Conservation (phyloP, 139 green algal genomes). For the Dunaliella sp. region DNA sequence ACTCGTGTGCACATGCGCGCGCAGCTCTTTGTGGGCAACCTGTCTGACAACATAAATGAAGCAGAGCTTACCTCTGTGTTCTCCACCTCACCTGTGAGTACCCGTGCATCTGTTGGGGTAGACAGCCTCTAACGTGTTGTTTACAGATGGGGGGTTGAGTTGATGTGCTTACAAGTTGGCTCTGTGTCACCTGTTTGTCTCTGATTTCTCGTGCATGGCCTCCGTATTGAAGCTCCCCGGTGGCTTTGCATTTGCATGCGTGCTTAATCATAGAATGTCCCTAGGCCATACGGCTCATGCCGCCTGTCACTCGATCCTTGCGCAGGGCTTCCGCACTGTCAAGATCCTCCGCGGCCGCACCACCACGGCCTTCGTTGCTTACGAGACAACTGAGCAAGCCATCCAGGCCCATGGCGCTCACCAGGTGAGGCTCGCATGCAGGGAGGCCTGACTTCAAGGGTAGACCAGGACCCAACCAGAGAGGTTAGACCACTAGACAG, state of each 20-base stretch:
- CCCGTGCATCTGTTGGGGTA: no score
- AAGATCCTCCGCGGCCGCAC: conserved; percentile 69
- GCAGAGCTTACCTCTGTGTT: conserved; percentile 73
- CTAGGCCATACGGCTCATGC: background rate
- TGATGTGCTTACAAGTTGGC: background rate
- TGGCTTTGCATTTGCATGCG: background rate
- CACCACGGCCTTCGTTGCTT: conserved; percentile 80
- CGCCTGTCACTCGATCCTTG: background rate
- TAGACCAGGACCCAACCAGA: no score
- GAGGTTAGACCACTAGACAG: no score
- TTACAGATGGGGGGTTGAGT: no score
- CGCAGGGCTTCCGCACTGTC: conserved; percentile 75
- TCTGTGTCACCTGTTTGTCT: background rate
- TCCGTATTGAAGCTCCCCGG: background rate
- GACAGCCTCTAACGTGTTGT: no score
- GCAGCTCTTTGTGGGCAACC: conserved; percentile 83
- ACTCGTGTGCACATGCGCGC: no score
- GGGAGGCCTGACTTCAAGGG: no score
- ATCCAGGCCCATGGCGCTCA: background rate
- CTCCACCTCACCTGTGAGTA: conserved; percentile 3
- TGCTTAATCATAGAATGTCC: background rate
- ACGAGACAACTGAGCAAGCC: conserved; percentile 2
- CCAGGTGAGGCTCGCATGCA: conserved; percentile 1
- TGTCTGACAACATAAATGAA: conserved; percentile 64
- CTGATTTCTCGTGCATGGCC: background rate